Base-by-base conservation (phyloP, 2,329 filamentous ascomycete genomes). In the Colletotrichum orchidophilum region DNA sequence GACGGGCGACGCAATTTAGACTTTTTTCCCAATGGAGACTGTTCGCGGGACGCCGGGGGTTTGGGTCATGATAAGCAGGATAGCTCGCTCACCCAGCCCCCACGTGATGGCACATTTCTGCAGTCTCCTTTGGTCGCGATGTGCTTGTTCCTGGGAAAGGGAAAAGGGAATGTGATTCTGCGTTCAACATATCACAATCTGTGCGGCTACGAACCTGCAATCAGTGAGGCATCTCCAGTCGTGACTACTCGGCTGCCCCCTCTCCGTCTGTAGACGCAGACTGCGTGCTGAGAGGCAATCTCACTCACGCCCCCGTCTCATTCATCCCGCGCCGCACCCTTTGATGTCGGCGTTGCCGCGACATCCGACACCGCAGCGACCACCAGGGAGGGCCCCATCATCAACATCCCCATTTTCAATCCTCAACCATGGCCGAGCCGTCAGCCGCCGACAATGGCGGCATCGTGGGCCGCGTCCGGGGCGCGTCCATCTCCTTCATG, bases 401-500 rank as follows among this genome's bases (percentile, higher is more conserved):
- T 46, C 39, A 46, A 3, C 39, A 18, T 18, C 18, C 39, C 21
- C 39, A 11, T n/a, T n/a, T n/a, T n/a, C 39, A 46, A 80, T 6
- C 29, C 5, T 24, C 13, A 26, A 55, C 27, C 24, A 72, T 72
- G 70, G 52, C 70, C n/a, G 67, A 69, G 18, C 54, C 62, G 11
- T 53, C 64, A 11, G 11, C 64, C 52, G 62, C 39, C 33, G 29
- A 58, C 18, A 68, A 61, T 53, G 61, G 39, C 21, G 64, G 73
- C 64, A 73, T 77, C 69, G 73, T 74, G 50, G 73, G 72, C 42
- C 75, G 75, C 58, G 77, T 74, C 73, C 71, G 77, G 7, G 70
- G 75, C 39, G 77, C 77, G 12, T 78, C 77, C 29, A 15, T 77
- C 54, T 76, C 76, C 15, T 29, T 78, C 55, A 71, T 78, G 42